Evolutionary conservation across 2,329 filamentous ascomycete species (phyloP), one percentile per base, ranked within the genome.

Genomic region (Colletotrichum sp.): DNA sequence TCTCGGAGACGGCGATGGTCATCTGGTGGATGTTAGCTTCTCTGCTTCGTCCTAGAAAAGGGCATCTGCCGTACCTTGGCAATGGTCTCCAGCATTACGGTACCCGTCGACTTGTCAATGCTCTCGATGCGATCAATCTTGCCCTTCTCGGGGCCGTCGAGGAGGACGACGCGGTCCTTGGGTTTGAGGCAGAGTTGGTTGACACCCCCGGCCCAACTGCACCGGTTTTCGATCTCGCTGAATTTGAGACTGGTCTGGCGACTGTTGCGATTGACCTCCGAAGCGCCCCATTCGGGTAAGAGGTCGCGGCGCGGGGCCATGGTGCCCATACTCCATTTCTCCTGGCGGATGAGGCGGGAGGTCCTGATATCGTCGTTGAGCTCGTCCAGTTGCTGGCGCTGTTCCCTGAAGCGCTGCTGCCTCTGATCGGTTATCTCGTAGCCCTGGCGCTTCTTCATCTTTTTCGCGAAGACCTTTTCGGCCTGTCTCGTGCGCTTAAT

Each of bases 141-240:
- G 81, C 96, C 96, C 87, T 93, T 94, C 81, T 97, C 94, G 44
- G 90, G 90, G 10, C 96, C 96, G 76, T 93, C 92, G 70, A 95
- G 86, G 75, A 99, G 87, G 69, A 96, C 95, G 36, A 98, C 96
- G 76, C 97, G 91, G 85, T 99, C 97, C 8, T 93, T 92, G 6
- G 86, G 82, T 28, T 89, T 90, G 75, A 96, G 87, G 79, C 92
- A 93, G 77, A 95, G 87, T 83, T 89, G 89, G 79, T 87, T 87
- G 36, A 84, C 79, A 44, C 88, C 89, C 60, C 91, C 90, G n/a
- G 89, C 89, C 91, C 91, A 92, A 34, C 84, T 87, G 77, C 86
- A 88, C 55, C 90, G 85, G 78, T 86, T 83, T 72, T 85, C 83
- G 32, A 85, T 76, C 70, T 89, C 79, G 79, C 84, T 82, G 7